phyloP scores from a whole-genome alignment of 352 stramenopile species.

The Phytopythium kandeliae region DNA sequence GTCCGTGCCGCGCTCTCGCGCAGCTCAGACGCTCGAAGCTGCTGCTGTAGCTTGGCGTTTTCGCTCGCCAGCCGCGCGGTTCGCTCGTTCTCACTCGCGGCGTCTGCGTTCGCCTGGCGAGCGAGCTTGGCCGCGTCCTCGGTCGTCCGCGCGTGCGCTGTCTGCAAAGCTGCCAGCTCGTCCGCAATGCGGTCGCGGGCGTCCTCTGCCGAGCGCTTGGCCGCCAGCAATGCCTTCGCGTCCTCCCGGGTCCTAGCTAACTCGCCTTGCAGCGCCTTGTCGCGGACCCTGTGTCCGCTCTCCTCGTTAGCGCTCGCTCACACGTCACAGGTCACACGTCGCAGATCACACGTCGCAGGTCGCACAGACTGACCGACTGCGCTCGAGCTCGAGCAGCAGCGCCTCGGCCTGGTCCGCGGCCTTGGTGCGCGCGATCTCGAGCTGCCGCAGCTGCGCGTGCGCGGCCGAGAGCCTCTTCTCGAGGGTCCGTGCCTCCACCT shows the following conservation, averaged over 20 bases:
- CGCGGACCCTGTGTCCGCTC: slow-evolving; percentile 7
- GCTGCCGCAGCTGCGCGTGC: slow-evolving; percentile 27
- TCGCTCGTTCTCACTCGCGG: slow-evolving; percentile 15
- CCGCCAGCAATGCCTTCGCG: slow-evolving; percentile 7
- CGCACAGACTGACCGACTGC: neutral
- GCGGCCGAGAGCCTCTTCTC: slow-evolving; percentile 24
- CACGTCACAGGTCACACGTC: too few species aligned
- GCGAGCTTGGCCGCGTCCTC: slow-evolving; percentile 3
- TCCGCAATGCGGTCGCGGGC: slow-evolving; percentile 11
- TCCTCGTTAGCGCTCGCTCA: too few species aligned
- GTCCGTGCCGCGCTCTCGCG: slow-evolving; percentile 15
- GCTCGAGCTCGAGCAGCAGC: slow-evolving; percentile 7
- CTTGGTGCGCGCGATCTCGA: slow-evolving; percentile 30
- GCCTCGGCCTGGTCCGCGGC: slow-evolving; percentile 24
- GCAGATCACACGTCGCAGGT: too few species aligned
- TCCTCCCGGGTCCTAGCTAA: slow-evolving; percentile 15
- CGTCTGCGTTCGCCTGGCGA: neutral
- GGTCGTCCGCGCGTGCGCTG: neutral
- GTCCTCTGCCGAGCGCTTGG: slow-evolving; percentile 18
- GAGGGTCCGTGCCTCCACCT: slow-evolving; percentile 34
- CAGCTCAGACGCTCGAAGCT: slow-evolving; percentile 17
- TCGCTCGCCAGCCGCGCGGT: slow-evolving; percentile 34
- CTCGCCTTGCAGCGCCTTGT: slow-evolving; percentile 16
- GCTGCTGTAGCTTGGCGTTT: slow-evolving; percentile 29
- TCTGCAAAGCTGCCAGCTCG: slow-evolving; percentile 8